These are phyloP conservation scores for Neltuma alba DNA, from an alignment of 306 rosid genomes.

Conservation along the genomic window DNA sequence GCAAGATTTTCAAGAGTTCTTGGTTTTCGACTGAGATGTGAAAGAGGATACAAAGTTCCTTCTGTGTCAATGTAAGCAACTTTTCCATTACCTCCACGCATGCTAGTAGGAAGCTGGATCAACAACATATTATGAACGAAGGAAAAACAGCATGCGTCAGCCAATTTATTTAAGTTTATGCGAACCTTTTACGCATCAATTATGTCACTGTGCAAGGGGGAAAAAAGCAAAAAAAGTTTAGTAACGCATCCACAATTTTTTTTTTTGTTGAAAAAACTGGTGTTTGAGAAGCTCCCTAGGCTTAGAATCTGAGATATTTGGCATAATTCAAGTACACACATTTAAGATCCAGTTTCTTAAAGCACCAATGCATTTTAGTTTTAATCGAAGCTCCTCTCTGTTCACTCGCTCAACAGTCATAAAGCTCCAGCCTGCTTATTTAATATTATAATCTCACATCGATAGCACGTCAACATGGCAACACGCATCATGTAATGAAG, in stretches of 20 bases:
- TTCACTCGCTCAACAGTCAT: conserved; percentile 8
- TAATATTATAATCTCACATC: background rate
- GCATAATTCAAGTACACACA: background rate
- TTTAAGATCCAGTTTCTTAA: background rate
- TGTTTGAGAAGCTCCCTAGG: conserved; percentile 27
- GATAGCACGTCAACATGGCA: background rate
- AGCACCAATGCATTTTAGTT: background rate
- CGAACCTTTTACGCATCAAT: background rate
- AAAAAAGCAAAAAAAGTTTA: conserved; percentile 27
- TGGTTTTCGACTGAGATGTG: background rate
- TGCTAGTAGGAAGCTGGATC: conserved; percentile 80
- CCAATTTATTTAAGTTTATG: background rate
- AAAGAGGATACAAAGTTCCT: conserved; percentile 86
- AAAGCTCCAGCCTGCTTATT: background rate
- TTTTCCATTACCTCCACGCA: conserved; percentile 96
- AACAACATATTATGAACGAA: background rate
- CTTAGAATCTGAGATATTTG: conserved; percentile 6
- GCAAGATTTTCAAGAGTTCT: conserved; percentile 3
- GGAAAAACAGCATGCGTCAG: conserved; percentile 21
- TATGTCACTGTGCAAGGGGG: conserved; percentile 13
- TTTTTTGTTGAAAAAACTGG: background rate
- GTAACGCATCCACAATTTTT: background rate
- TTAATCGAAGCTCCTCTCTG: conserved; percentile 8
- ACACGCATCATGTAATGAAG: conserved; percentile 26
- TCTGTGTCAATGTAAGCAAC: conserved; percentile 98